Evolutionary conservation across 805 yeast genomes (phyloP), one percentile per base, ranked within the genome.

Genomic region (Candida quercuum): DNA sequence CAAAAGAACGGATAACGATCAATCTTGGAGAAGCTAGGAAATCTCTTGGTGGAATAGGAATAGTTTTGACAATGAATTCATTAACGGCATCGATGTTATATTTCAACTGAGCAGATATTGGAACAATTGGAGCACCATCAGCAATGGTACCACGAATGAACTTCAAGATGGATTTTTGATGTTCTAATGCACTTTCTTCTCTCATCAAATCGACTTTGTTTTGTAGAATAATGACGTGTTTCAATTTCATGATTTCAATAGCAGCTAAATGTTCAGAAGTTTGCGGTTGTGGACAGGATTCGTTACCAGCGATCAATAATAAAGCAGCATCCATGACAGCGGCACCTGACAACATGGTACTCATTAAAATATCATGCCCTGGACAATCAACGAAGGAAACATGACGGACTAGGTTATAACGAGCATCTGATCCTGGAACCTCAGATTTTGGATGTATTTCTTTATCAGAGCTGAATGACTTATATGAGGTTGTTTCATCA

Each of bases 241-340:
- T 85, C 67, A 93, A 81, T 62, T 91, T 91, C 99, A 93, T 93
- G 64, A 94, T 93, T 72, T 93, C 99, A 57, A 93, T 93, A 47
- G 99, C 99, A 36, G 99, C 99, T 68, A 93, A 76, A 73, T 93
- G 99, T 71, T 93, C 99, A 12, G 95, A 84, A 14, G 99, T 93
- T 72, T 93, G 99, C 31, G 99, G 99, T 72, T 93, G 99, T 44
- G 99, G 99, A 73, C 99, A 93, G 39, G 95, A 79, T 74, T 93
- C 99, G 63, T 93, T 93, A 67, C 98, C 99, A 21, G 99, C 99
- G 60, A 93, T 82, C 49, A 93, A 75, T 59, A 93, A 72, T 45
- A 93, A 72, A 3, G 99, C 99, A 40, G 99, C 99, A 67, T 93
- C 99, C 99, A 93, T 93, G 48, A 93, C 99, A 14, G 99, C 99